These are phyloP conservation scores for Amaranthus cruentus DNA, from an alignment of 148 eudicot species.

Conservation along the genomic window DNA sequence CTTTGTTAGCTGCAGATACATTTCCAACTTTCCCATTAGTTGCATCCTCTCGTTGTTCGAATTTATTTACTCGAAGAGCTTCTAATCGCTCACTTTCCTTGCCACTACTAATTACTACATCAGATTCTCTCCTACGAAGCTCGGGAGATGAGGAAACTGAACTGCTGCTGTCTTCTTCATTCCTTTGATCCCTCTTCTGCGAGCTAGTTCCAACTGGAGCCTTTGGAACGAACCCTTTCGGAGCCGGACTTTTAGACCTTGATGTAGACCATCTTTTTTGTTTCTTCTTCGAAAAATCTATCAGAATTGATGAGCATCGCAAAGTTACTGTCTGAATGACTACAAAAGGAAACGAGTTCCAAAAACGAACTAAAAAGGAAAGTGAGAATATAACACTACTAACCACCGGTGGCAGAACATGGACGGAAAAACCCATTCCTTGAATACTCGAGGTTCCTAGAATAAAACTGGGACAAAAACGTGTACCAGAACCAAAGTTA, in stretches of 20 bases:
- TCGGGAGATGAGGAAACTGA: conserved; percentile 24
- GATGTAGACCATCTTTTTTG: conserved; percentile 45
- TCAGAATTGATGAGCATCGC: conserved; percentile 10
- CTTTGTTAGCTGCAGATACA: conserved; percentile 7
- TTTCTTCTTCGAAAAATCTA: conserved; percentile 67
- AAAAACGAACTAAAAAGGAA: not conserved
- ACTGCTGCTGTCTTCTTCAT: conserved; percentile 34
- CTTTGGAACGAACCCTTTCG: conserved; percentile 68
- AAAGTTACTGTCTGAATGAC: conserved; percentile 1
- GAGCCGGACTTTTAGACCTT: conserved; percentile 42
- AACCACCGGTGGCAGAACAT: conserved; percentile 70
- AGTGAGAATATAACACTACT: conserved; percentile 20
- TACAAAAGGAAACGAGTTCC: not conserved
- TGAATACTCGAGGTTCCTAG: conserved; percentile 37
- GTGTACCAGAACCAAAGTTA: not conserved
- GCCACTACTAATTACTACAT: conserved; percentile 26
- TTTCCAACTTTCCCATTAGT: conserved; percentile 28
- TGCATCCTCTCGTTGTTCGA: conserved; percentile 30
- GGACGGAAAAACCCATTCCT: conserved; percentile 36
- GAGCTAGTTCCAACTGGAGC: conserved; percentile 39
- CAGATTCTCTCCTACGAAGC: conserved; percentile 29
- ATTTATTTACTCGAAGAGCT: conserved; percentile 22
- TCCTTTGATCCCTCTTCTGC: conserved; percentile 42
- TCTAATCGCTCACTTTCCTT: conserved; percentile 23
- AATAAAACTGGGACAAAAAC: conserved; percentile 43